These are phyloP conservation scores for Lathyrus sativus DNA, from an alignment of 306 rosid species.

Conservation along the genomic window DNA sequence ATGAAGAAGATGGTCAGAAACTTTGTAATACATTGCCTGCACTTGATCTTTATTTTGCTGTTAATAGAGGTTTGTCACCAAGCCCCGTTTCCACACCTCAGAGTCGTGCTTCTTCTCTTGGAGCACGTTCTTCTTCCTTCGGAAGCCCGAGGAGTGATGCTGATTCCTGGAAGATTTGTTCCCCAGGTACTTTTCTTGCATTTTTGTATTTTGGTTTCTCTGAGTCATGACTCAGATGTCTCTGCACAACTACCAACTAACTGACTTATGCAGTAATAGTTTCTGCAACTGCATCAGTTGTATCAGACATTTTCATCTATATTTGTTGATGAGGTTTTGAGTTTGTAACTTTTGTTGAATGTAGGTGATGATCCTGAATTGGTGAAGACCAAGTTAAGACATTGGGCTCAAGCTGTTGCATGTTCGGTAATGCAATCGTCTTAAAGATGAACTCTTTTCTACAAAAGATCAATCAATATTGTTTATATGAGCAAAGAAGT, in stretches of 20 bases:
- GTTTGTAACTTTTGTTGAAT: background rate
- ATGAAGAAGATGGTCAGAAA: constrained; percentile 80
- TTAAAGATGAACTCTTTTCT: constrained; percentile 30
- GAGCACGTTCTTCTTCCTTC: constrained; percentile 55
- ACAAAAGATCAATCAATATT: constrained; percentile 17
- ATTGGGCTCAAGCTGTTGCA: constrained; percentile 99
- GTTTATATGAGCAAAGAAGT: constrained; percentile 41
- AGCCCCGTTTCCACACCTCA: constrained; percentile 81
- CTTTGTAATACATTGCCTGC: constrained; percentile 83
- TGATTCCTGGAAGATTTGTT: constrained; percentile 84
- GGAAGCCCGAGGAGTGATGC: constrained; percentile 65
- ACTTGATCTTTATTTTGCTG: constrained; percentile 91
- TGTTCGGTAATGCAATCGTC: constrained; percentile 87
- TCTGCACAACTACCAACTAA: no score
- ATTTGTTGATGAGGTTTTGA: background rate
- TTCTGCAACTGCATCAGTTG: no score
- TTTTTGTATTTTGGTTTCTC: background rate
- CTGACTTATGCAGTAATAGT: no score
- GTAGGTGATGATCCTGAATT: constrained; percentile 82
- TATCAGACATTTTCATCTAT: no score
- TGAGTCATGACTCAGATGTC: no score
- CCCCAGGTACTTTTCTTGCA: constrained; percentile 59
- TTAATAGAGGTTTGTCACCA: constrained; percentile 62
- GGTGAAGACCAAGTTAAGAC: constrained; percentile 87
- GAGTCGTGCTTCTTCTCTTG: constrained; percentile 57